Conservation (phyloP, 164 flowering plant genomes). For the Buxus sempervirens region DNA sequence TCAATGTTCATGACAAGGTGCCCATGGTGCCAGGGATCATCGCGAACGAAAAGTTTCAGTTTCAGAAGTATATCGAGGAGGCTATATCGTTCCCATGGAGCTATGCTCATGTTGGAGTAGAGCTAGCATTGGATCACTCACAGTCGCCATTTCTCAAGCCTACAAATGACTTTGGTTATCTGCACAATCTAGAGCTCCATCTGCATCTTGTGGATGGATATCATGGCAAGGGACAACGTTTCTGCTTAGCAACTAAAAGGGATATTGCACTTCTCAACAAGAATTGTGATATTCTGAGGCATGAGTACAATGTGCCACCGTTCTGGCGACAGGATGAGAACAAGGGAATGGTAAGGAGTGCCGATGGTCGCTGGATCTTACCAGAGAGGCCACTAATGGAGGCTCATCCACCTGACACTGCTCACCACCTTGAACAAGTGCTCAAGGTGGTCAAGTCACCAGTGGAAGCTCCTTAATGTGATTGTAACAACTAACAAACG, state of each 20-base stretch:
- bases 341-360: constrained; percentile 74
- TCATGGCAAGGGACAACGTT: constrained; percentile 43
- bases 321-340: constrained; percentile 76
- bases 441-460: constrained; percentile 23
- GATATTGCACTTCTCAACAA: constrained; percentile 76
- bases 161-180: constrained; percentile 31
- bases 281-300: constrained; percentile 47
- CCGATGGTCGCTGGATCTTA: constrained; percentile 66
- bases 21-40: constrained; percentile 77
- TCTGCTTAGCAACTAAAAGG: constrained; percentile 36
- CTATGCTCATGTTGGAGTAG: constrained; percentile 76
- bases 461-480: background rate
- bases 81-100: constrained; percentile 64
- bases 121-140: constrained; percentile 52
- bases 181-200: constrained; percentile 64
- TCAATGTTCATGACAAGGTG: constrained; percentile 69
- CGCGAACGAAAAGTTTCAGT: constrained; percentile 52
- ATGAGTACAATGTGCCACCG: constrained; percentile 58
- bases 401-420: constrained; percentile 62
- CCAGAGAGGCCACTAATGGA: constrained; percentile 63
- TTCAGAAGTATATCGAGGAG: constrained; percentile 47
- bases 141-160: constrained; percentile 47
- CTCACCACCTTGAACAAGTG: constrained; percentile 51
- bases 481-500: background rate
- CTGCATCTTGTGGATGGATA: constrained; percentile 70